phyloP scores from a whole-genome alignment of 192 early-diverging fungal species.

The Coemansia sp. region DNA sequence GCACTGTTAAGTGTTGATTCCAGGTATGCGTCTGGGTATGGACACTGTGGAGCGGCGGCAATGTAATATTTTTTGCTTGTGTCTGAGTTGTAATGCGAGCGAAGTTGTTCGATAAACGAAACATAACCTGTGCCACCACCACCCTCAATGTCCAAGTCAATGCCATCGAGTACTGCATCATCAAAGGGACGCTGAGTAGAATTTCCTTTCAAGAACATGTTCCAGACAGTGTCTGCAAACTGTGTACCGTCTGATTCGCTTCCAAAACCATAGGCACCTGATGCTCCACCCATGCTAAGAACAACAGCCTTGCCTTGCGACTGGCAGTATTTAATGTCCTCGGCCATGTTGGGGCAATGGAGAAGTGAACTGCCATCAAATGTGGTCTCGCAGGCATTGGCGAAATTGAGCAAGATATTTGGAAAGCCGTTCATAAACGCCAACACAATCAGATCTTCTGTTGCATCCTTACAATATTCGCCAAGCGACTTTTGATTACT shows the following conservation, averaged over 20 bases:
- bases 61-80: slow-evolving; percentile 58
- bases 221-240: slow-evolving; percentile 61
- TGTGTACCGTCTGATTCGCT: slow-evolving; percentile 33
- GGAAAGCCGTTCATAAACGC: slow-evolving; percentile 65
- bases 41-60: slow-evolving; percentile 64
- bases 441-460: slow-evolving; percentile 61
- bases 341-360: slow-evolving; percentile 58
- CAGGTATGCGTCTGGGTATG: slow-evolving; percentile 59
- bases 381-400: slow-evolving; percentile 59
- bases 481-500: slow-evolving; percentile 43
- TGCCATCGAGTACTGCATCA: slow-evolving; percentile 61
- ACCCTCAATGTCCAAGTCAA: slow-evolving; percentile 64
- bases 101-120: slow-evolving; percentile 54
- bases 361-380: slow-evolving; percentile 60
- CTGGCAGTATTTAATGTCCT: slow-evolving; percentile 70
- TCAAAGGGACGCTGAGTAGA: slow-evolving; percentile 58
- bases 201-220: slow-evolving; percentile 64
- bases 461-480: slow-evolving; percentile 63
- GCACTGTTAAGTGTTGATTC: slow-evolving; percentile 56
- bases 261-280: slow-evolving; percentile 59
- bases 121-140: slow-evolving; percentile 47
- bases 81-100: slow-evolving; percentile 48
- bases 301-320: slow-evolving; percentile 61
- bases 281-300: slow-evolving; percentile 67
- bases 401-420: slow-evolving; percentile 60